Percentiles rank a stretch among this genome's conserved stretches.
Conservation (phyloP, 768 basidiomycete species). For the Tulasnella calospora region DNA sequence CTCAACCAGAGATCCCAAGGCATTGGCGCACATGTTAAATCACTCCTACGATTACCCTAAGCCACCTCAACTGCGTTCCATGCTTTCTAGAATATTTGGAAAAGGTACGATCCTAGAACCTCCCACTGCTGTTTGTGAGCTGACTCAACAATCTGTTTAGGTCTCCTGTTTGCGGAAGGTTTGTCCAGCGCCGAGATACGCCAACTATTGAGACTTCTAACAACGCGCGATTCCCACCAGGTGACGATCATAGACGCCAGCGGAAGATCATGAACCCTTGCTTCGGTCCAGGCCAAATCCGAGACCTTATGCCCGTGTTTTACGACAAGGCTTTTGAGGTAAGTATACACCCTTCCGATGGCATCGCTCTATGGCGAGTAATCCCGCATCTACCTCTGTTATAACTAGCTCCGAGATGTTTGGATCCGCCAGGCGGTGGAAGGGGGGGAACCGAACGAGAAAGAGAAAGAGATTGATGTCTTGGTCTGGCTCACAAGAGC, state of each 20-base stretch:
- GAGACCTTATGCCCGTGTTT: constrained; percentile 55
- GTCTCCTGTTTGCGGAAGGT: constrained; percentile 22
- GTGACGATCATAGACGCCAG: constrained; percentile 22
- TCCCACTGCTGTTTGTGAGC: not conserved
- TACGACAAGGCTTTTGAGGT: constrained; percentile 53
- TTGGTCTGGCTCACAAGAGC: constrained; percentile 17
- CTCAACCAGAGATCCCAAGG: constrained; percentile 18
- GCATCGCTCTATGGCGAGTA: not conserved
- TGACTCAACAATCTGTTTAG: not conserved
- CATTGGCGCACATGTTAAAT: constrained; percentile 7
- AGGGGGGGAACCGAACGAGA: not conserved
- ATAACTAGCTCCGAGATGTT: constrained; percentile 20
- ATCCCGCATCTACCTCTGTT: not conserved
- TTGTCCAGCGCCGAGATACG: not conserved
- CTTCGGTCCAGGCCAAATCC: constrained; percentile 56
- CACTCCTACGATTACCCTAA: constrained; percentile 23
- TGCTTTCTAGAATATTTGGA: constrained; percentile 9
- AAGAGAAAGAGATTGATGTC: constrained; percentile 9
- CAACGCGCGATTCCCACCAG: not conserved
- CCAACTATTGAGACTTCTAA: not conserved
- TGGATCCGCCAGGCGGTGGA: not conserved
- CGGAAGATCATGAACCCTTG: constrained; percentile 47
- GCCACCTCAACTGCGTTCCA: not conserved
- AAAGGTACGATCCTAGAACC: not conserved
- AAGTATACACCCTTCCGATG: not conserved